Conservation (phyloP, 2,329 filamentous ascomycete genomes). For the Botrytis fragariae region DNA sequence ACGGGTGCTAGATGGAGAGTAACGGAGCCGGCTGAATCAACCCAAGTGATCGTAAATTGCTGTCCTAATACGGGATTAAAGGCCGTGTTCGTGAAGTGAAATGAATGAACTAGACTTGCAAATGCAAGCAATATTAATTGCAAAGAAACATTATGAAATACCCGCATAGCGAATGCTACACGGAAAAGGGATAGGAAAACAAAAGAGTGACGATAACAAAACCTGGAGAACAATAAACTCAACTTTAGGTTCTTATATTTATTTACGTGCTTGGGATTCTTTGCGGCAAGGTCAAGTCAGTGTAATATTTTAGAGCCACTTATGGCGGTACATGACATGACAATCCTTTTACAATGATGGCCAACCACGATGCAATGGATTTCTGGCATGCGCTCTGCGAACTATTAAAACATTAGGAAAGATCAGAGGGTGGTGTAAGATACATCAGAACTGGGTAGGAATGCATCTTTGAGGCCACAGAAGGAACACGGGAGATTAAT, state of each 20-base stretch:
- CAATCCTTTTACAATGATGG: not conserved
- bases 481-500: not conserved
- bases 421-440: not conserved
- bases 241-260: not conserved
- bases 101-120: not conserved
- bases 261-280: not conserved
- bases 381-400: not conserved
- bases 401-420: not conserved
- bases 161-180: not conserved
- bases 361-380: not conserved
- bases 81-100: not conserved
- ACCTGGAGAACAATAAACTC: too few relatives aligned
- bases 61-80: not conserved
- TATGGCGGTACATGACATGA: not conserved
- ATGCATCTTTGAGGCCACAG: not conserved
- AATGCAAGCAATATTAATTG: not conserved
- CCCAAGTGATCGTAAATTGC: not conserved
- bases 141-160: not conserved
- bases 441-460: not conserved
- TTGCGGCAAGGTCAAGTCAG: not conserved
- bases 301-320: not conserved
- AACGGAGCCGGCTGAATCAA: not conserved
- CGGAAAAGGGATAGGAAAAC: not conserved
- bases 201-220: not conserved
- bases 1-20: not conserved